A percentile compares a stretch with the other conserved stretches of the same genome.
These are phyloP conservation scores for Dendrobium catenatum DNA, from an alignment of 106 monocot genomes.

Conservation along the genomic window DNA sequence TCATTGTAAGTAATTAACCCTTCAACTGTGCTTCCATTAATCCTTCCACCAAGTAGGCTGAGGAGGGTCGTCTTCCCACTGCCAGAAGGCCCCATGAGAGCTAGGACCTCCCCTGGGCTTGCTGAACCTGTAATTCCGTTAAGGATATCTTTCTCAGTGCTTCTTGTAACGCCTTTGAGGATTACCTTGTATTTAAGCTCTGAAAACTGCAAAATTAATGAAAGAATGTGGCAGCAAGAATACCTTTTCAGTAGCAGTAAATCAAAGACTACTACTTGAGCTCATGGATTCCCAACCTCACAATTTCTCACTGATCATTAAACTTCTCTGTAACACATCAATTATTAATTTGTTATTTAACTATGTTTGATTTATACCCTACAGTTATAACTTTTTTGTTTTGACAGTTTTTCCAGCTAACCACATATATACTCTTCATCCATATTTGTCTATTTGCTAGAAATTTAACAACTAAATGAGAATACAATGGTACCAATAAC, in stretches of 20 bases:
- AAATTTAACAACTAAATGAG: no score
- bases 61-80: constrained; percentile 33
- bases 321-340: constrained; percentile 1
- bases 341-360: constrained; percentile 6
- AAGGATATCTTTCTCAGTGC: constrained; percentile 50
- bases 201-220: constrained; percentile 60
- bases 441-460: no score
- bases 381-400: background rate
- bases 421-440: background rate
- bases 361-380: background rate
- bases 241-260: constrained; percentile 19
- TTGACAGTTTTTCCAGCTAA: background rate
- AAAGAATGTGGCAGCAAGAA: constrained; percentile 1
- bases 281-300: constrained; percentile 10
- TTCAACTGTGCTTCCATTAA: constrained; percentile 20
- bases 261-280: constrained; percentile 9
- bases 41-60: constrained; percentile 37
- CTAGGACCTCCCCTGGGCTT: constrained; percentile 18
- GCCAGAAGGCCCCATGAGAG: constrained; percentile 34
- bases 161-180: constrained; percentile 46
- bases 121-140: constrained; percentile 21
- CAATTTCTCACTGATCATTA: constrained; percentile 5
- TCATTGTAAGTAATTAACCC: constrained; percentile 81
- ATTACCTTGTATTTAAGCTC: constrained; percentile 71
- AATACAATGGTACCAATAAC: no score